Base-by-base conservation (phyloP, 2,329 filamentous ascomycete species). In the Scedosporium minutisporum region DNA sequence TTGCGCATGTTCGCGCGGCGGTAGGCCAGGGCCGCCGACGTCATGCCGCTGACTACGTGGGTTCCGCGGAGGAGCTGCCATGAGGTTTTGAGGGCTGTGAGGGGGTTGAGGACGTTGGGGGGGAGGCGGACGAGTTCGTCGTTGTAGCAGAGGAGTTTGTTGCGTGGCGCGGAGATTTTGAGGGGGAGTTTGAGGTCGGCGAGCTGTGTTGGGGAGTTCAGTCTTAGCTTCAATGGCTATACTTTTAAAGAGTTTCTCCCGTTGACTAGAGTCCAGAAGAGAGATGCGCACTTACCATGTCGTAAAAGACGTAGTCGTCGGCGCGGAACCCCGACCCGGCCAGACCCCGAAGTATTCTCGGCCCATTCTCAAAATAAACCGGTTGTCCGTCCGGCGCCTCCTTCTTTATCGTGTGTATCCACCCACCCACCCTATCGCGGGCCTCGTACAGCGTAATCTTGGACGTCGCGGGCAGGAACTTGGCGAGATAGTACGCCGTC, bases 371-470 rank as follows among this genome's bases (percentile, higher is more conserved):
- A 69, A 97, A 91, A 29, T 90, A 74, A 14, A 62, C 61, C 6
- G 48, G 33, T 9, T 57, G 51, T 9, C 60, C 60, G 9, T 27
- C 60, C n/a, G 60, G 58, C 7, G 63, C 60, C 48, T 64, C 64
- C 25, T 64, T 58, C 25, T 63, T 64, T n/a, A 64, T 27, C 1
- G 89, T 91, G 65, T 86, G 77, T 48, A 97, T 79, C 93, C 93
- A 97, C 57, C 95, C 95, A 53, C 95, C 95, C 0, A 93, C 73
- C 21, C 85, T 80, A 23, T 82, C 72, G 29, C 79, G 82, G 21
- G 82, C 82, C 73, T 99, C 95, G 73, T 91, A 96, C 9, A 99
- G 71, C 0, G 90, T 95, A 69, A 99, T 86, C 60, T 86, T 85
- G 41, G 85, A 81, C 63, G 82, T 79, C 57, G 73, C 64, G 3